Base-by-base conservation (phyloP, 2,329 filamentous ascomycete genomes). In the Trichoderma polysporum region DNA sequence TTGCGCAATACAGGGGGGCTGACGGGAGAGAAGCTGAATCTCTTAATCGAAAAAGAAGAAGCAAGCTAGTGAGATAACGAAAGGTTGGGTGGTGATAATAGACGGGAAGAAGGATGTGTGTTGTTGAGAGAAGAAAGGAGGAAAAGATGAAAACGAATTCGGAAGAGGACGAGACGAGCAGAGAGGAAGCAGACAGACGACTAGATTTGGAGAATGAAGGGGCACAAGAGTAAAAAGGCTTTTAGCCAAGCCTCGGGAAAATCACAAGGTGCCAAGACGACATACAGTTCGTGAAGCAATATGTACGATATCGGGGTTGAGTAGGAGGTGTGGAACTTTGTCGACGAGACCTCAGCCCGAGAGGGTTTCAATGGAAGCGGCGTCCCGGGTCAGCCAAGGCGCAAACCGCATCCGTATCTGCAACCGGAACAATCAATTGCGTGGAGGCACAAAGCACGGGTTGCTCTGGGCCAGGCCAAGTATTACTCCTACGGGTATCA, bases 401-500 rank as follows among this genome's bases (percentile, higher is more conserved):
- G 49, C 49, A 25, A 31, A 22, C 35, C 22, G 49, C 59, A 63
- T 63, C 59, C 50, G 60, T 63, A 45, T 63, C 53, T 22, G 53
- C 53, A 37, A 6, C 33, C 33, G 19, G 31, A 17, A 35, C 58
- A 52, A 27, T 37, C 25, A 35, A 52, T n/a, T n/a, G n/a, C n/a
- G n/a, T n/a, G n/a, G n/a, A n/a, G n/a, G n/a, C n/a, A n/a, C n/a
- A n/a, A n/a, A n/a, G n/a, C n/a, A n/a, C n/a, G n/a, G n/a, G n/a
- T n/a, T n/a, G n/a, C n/a, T n/a, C n/a, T n/a, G 35, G 22, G 39
- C 49, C 17, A 52, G 37, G 15, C 17, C 27, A 41, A 47, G 41
- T 63, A 63, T 63, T 63, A 63, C 60, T 47, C 27, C 35, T 54
- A 63, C 60, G 60, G 60, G 60, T 45, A 56, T 63, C 54, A 63